phyloP scores from a whole-genome alignment of 495 filamentous ascomycete species.

The Podospora pseudocomata region DNA sequence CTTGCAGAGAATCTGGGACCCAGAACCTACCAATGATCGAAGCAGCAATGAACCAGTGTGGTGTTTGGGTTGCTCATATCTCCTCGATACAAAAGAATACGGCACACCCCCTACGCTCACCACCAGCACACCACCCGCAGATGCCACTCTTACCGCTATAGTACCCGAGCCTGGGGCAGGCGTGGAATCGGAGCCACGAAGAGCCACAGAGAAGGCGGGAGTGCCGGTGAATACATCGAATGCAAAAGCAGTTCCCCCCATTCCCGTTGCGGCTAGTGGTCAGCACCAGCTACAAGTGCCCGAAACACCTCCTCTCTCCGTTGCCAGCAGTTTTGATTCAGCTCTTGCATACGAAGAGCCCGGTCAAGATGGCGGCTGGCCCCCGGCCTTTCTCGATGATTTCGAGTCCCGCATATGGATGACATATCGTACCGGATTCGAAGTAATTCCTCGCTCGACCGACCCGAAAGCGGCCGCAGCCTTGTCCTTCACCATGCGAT shows the following conservation, averaged over 20 bases:
- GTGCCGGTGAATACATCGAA: neutral
- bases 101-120: constrained; percentile 20
- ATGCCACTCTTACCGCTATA: constrained; percentile 8
- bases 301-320: constrained; percentile 47
- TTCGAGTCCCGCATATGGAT: constrained; percentile 95
- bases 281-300: constrained; percentile 18
- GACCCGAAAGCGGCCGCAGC: constrained; percentile 64
- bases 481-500: constrained; percentile 80
- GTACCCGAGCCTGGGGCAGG: neutral
- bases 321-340: constrained; percentile 48
- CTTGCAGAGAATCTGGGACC: constrained; percentile 93
- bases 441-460: constrained; percentile 72
- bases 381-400: constrained; percentile 79
- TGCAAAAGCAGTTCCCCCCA: neutral
- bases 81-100: constrained; percentile 37
- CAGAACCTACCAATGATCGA: constrained; percentile 81
- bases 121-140: constrained; percentile 28
- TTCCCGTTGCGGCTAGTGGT: neutral
- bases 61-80: constrained; percentile 81
- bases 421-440: constrained; percentile 89
- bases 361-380: constrained; percentile 67
- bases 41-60: constrained; percentile 67
- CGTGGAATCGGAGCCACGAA: neutral
- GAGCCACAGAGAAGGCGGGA: neutral
- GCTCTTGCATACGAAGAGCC: constrained; percentile 47